phyloP scores from a whole-genome alignment of 225 moss, liverwort and hornwort species.

The Lunularia cruciata region DNA sequence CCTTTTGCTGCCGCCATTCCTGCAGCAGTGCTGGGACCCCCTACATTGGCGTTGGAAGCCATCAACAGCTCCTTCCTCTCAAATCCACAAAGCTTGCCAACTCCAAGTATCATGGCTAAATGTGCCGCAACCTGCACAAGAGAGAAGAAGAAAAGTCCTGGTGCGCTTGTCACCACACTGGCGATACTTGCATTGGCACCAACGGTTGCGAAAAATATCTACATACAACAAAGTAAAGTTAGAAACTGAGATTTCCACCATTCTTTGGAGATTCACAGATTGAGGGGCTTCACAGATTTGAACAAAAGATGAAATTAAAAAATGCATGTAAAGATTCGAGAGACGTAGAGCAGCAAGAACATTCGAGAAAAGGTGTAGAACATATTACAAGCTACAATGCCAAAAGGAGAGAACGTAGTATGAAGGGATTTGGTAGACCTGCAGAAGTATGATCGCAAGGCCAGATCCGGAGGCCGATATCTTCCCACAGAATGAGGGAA shows the following conservation, averaged over 20 bases:
- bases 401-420: too few relatives aligned
- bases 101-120: constrained; percentile 69
- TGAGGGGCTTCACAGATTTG: too few relatives aligned
- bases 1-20: constrained; percentile 97
- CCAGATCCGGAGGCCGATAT: constrained; percentile 77
- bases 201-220: constrained; percentile 91
- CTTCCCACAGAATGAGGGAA: constrained; percentile 69
- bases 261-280: too few relatives aligned
- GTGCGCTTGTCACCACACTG: constrained; percentile 78
- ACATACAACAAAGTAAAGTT: background rate
- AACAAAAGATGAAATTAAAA: too few relatives aligned
- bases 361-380: too few relatives aligned
- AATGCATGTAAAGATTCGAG: background rate
- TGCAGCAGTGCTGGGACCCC: constrained; percentile 90
- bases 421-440: constrained; percentile 46
- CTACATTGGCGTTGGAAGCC: constrained; percentile 98
- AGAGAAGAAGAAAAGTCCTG: constrained; percentile 84
- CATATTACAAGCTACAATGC: too few relatives aligned
- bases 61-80: constrained; percentile 76
- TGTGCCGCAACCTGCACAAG: constrained; percentile 86
- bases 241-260: constrained; percentile 8
- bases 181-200: constrained; percentile 88
- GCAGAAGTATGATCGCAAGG: constrained; percentile 76
- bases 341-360: background rate
- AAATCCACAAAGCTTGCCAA: constrained; percentile 74